A percentile compares a stretch with the other conserved stretches of the same genome.
These are phyloP conservation scores for Cynanchum wilfordii DNA, from an alignment of 257 asterid species.

Conservation along the genomic window DNA sequence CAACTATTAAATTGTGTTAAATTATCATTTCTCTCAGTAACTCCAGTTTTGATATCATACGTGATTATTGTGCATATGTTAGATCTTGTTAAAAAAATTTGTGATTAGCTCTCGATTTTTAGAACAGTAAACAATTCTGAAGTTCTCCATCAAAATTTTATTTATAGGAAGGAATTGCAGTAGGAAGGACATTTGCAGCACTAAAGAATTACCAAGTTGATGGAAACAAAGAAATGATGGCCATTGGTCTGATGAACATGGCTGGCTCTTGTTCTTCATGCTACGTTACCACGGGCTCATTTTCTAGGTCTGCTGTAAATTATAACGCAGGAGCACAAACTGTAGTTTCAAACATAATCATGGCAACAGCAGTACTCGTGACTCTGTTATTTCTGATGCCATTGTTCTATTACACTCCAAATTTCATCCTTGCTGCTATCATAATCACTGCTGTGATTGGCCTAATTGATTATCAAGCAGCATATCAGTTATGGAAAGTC, in stretches of 20 bases:
- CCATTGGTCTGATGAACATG: conserved; percentile 95
- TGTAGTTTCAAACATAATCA: conserved; percentile 70
- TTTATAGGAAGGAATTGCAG: conserved; percentile 90
- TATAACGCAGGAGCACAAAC: conserved; percentile 88
- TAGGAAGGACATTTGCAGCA: conserved; percentile 88
- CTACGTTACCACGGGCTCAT: conserved; percentile 94
- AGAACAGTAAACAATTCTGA: no score
- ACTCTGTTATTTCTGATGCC: conserved; percentile 90
- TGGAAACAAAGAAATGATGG: conserved; percentile 99
- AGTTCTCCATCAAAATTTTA: not conserved
- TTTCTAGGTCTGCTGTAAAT: conserved; percentile 93
- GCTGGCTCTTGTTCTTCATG: conserved; percentile 97
- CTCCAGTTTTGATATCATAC: no score
- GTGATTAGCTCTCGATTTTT: no score
- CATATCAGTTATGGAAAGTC: conserved; percentile 71
- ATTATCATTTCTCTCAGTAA: no score
- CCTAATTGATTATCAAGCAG: conserved; percentile 74
- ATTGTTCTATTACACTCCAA: conserved; percentile 78
- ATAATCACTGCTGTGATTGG: conserved; percentile 91
- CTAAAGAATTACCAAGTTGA: conserved; percentile 88
- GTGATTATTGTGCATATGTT: no score
- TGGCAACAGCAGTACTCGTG: conserved; percentile 78
- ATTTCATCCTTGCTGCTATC: conserved; percentile 75
- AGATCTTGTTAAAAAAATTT: no score
- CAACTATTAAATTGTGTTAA: no score